Conservation (phyloP, 805 yeast species). For the Wickerhamiella brachini region DNA sequence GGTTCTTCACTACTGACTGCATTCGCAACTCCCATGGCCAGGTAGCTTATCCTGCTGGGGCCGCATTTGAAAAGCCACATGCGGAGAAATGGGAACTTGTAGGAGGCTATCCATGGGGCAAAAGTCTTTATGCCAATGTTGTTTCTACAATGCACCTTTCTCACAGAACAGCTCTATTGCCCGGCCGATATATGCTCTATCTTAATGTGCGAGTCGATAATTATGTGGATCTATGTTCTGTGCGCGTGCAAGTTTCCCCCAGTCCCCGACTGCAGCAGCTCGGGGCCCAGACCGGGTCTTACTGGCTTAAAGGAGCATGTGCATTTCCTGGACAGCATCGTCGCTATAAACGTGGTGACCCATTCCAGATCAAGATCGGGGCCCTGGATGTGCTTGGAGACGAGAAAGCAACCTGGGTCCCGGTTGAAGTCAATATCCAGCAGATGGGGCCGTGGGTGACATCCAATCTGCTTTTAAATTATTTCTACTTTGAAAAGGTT, state of each 20-base stretch:
- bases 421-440: conserved; percentile 25
- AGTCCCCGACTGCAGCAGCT: conserved; percentile 5
- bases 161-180: conserved; percentile 3
- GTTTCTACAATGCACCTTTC: conserved; percentile 7
- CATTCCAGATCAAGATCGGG: conserved; percentile 9
- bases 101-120: conserved; percentile 9
- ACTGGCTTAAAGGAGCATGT: background rate
- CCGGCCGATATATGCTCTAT: conserved; percentile 4
- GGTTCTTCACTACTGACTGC: conserved; percentile 16
- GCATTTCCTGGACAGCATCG: conserved; percentile 3
- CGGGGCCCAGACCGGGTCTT: conserved; percentile 1
- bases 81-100: conserved; percentile 8
- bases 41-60: background rate
- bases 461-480: conserved; percentile 1
- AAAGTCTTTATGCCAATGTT: conserved; percentile 9
- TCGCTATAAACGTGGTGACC: background rate
- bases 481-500: background rate
- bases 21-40: conserved; percentile 2
- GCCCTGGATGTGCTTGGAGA: conserved; percentile 5
- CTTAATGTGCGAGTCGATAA: conserved; percentile 4
- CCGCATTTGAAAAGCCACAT: conserved; percentile 1
- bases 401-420: conserved; percentile 2
- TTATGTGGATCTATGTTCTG: conserved; percentile 2
- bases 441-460: conserved; percentile 14
- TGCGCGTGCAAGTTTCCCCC: background rate